Evolutionary conservation across 2,329 filamentous ascomycete species (phyloP), one percentile per base, ranked within the genome.

Genomic region (Beauveria australis): DNA sequence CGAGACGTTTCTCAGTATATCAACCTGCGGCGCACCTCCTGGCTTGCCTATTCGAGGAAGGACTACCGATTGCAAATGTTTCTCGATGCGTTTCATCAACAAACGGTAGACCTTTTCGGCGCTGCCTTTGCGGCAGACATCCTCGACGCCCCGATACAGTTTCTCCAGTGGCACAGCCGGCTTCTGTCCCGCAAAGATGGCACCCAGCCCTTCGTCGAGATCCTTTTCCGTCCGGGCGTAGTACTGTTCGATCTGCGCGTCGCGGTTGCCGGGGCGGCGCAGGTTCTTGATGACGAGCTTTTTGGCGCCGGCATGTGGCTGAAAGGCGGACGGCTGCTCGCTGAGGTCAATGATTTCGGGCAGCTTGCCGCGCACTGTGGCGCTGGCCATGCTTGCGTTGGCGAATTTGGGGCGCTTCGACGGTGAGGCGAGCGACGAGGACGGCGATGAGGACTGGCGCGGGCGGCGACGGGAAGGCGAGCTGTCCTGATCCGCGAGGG

Each of bases 251-350:
- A 89, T 83, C 67, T 91, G 84, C 59, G 83, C 79, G 57, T 75
- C 69, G 44, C 74, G 71, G 61, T 81, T 80, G n/a, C 82, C 76
- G 19, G 80, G 80, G 1, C 83, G 81, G 62, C 88, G 86, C 64
- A 97, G 81, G 71, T 97, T 97, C 82, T 96, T 96, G 68, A 99
- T 90, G n/a, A 93, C 84, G 51, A 99, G 82, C 74, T 89, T 92
- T 79, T 89, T 92, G 22, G 91, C 87, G 37, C 91, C 92, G 12
- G 81, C 79, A 68, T 90, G 85, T 14, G 91, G 87, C 66, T 88
- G 89, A 70, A 92, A 90, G 55, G 76, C 74, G 40, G 74, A 71
- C 22, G 73, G 69, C 26, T 63, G 65, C 62, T 68, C 67, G 48
- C 72, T 71, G 26, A 74, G 67, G 62, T 76, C 73, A 61, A 73